Percentiles rank a stretch among this genome's conserved stretches.
Conservation (phyloP, 495 filamentous ascomycete species). For the Neurospora sp. region DNA sequence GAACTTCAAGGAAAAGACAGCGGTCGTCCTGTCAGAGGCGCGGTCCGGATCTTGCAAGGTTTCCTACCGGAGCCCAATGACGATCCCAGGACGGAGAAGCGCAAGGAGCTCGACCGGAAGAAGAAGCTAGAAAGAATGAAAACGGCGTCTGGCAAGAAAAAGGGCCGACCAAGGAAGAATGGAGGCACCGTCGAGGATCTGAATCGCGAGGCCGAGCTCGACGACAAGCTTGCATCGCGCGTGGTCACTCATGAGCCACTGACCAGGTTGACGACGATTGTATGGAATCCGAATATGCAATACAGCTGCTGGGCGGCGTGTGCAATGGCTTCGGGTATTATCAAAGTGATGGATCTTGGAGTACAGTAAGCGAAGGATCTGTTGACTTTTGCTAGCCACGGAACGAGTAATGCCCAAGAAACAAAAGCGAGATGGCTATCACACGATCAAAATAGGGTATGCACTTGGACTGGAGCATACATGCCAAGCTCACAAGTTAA, state of each 20-base stretch:
- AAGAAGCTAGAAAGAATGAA: slow-evolving; percentile 41
- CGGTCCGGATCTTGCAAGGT: slow-evolving; percentile 32
- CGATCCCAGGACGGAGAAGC: slow-evolving; percentile 55
- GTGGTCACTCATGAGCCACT: slow-evolving; percentile 34
- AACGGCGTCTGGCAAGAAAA: slow-evolving; percentile 47
- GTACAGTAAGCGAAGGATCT: slow-evolving; percentile 13
- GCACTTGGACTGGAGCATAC: not conserved
- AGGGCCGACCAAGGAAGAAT: slow-evolving; percentile 27
- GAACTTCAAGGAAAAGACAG: not conserved
- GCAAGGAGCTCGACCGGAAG: slow-evolving; percentile 52
- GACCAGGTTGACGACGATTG: slow-evolving; percentile 33
- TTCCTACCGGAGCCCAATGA: slow-evolving; percentile 45
- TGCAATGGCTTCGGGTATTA: slow-evolving; percentile 38
- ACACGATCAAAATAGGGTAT: not conserved
- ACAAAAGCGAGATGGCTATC: not conserved
- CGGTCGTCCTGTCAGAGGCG: slow-evolving; percentile 14
- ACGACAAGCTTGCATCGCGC: slow-evolving; percentile 24
- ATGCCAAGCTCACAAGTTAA: not conserved
- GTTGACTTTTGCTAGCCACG: not conserved
- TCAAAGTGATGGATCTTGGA: slow-evolving; percentile 38
- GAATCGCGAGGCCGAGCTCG: slow-evolving; percentile 17
- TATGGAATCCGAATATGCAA: slow-evolving; percentile 38
- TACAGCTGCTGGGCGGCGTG: slow-evolving; percentile 45
- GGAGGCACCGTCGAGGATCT: slow-evolving; percentile 13
- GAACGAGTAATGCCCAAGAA: not conserved